Percentiles rank a stretch among this genome's conserved stretches.
Evolutionary conservation across 75 land plant species (phyloP).

Genomic region (Larix kaempferi): DNA sequence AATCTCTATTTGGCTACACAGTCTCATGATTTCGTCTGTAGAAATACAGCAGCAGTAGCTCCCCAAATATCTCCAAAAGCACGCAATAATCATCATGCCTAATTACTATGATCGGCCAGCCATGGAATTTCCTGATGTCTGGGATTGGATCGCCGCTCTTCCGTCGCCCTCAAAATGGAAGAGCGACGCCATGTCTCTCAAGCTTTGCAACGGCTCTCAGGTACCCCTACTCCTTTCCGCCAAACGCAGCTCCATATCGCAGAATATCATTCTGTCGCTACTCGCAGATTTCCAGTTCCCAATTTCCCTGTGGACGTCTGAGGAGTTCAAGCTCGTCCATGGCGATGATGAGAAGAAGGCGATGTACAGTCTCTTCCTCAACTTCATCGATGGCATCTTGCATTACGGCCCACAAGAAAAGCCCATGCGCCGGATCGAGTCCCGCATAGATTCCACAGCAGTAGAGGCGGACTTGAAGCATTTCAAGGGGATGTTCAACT

Average conservation of each 20-base stretch:
- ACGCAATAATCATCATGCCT: too few relatives aligned
- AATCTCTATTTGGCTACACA: not conserved
- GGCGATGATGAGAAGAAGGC: constrained; percentile 10
- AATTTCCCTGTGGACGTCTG: constrained; percentile 53
- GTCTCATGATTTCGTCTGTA: not conserved
- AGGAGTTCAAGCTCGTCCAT: constrained; percentile 11
- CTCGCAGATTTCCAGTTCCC: constrained; percentile 33
- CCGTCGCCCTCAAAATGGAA: constrained; percentile 41
- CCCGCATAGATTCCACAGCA: not conserved
- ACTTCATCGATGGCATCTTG: constrained; percentile 34
- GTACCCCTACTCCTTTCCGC: constrained; percentile 32
- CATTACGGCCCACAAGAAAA: constrained; percentile 22
- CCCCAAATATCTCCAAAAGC: too few relatives aligned
- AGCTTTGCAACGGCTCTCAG: constrained; percentile 24
- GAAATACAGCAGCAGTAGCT: too few relatives aligned
- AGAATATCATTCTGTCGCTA: constrained; percentile 21
- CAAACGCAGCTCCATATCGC: not conserved
- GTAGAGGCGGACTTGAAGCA: not conserved
- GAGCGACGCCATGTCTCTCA: constrained; percentile 26
- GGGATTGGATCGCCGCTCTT: constrained; percentile 39
- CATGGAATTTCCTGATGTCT: constrained; percentile 21
- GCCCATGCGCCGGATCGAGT: constrained; percentile 9
- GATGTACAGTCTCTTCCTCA: constrained; percentile 15
- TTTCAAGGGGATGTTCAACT: constrained; percentile 38
- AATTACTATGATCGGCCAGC: too few relatives aligned